These are phyloP conservation scores for Balansia obtecta DNA, from an alignment of 2,329 filamentous ascomycete species.

Conservation along the genomic window DNA sequence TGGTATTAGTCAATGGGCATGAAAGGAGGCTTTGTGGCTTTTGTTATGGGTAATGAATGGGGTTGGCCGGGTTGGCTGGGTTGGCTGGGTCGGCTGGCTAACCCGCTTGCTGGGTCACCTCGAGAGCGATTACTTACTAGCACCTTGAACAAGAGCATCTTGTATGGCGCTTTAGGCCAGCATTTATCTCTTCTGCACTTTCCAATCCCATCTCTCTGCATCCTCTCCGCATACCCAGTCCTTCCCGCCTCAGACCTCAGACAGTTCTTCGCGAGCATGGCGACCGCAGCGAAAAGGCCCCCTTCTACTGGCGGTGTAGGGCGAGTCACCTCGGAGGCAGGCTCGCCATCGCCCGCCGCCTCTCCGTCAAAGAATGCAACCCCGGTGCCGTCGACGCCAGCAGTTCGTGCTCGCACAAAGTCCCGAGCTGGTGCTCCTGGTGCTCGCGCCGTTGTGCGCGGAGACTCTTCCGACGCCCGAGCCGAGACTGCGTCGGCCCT, in stretches of 20 bases:
- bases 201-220: neutral
- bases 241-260: neutral
- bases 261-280: constrained; percentile 27
- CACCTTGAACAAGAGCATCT: neutral
- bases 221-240: neutral
- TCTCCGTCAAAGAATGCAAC: constrained; percentile 26
- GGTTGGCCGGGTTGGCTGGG: neutral
- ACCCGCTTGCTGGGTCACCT: neutral
- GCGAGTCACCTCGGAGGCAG: constrained; percentile 28
- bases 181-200: neutral
- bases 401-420: constrained; percentile 40
- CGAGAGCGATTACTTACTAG: constrained; percentile 1
- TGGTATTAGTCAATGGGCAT: neutral
- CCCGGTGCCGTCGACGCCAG: constrained; percentile 32
- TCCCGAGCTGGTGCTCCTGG: constrained; percentile 53
- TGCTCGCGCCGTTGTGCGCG: constrained; percentile 60
- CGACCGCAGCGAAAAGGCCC: constrained; percentile 40
- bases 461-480: constrained; percentile 53
- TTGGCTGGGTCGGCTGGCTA: constrained; percentile 1
- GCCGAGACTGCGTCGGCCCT: constrained; percentile 69
- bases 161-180: neutral
- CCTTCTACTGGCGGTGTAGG: constrained; percentile 34
- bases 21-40: neutral
- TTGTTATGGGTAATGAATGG: neutral
- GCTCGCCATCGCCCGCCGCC: constrained; percentile 18